Percentiles rank a stretch among this genome's conserved stretches.
phyloP scores from a whole-genome alignment of 2,329 filamentous ascomycete genomes.

The Rhynchosporium secalis region DNA sequence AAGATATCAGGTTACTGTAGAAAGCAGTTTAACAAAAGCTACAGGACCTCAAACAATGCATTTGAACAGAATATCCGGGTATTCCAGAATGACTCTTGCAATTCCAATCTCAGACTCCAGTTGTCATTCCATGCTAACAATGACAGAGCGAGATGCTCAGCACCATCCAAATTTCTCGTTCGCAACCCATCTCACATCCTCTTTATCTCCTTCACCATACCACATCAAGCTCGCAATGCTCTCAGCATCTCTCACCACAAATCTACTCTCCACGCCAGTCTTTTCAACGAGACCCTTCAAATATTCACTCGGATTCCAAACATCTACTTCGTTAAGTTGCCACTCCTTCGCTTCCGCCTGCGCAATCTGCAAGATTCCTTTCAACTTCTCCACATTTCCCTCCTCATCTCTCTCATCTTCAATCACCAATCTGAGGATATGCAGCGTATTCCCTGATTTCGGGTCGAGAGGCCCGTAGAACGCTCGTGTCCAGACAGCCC shows the following conservation, averaged over 20 bases:
- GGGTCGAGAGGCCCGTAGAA: conserved; percentile 55
- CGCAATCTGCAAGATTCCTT: conserved; percentile 65
- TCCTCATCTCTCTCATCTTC: conserved; percentile 51
- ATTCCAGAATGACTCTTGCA: no score
- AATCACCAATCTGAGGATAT: conserved; percentile 68
- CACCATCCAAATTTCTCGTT: conserved; percentile 83
- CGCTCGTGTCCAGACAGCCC: conserved; percentile 71
- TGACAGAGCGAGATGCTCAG: conserved; percentile 40
- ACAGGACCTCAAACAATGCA: no score
- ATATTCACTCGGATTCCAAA: conserved; percentile 77
- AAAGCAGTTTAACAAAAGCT: no score
- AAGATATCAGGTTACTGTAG: no score
- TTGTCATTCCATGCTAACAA: no score
- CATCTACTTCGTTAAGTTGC: conserved; percentile 67
- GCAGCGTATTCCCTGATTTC: conserved; percentile 61
- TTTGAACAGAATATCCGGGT: no score
- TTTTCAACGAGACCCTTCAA: conserved; percentile 49
- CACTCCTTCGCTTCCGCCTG: conserved; percentile 70
- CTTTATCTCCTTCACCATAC: conserved; percentile 57
- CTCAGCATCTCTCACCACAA: conserved; percentile 59
- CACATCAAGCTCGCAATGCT: conserved; percentile 73
- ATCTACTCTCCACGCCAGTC: conserved; percentile 49
- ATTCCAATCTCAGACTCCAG: no score
- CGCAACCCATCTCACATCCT: conserved; percentile 67
- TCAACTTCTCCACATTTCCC: conserved; percentile 54